These are phyloP conservation scores for Globisporangium canariense DNA, from an alignment of 352 stramenopile genomes.

Conservation along the genomic window DNA sequence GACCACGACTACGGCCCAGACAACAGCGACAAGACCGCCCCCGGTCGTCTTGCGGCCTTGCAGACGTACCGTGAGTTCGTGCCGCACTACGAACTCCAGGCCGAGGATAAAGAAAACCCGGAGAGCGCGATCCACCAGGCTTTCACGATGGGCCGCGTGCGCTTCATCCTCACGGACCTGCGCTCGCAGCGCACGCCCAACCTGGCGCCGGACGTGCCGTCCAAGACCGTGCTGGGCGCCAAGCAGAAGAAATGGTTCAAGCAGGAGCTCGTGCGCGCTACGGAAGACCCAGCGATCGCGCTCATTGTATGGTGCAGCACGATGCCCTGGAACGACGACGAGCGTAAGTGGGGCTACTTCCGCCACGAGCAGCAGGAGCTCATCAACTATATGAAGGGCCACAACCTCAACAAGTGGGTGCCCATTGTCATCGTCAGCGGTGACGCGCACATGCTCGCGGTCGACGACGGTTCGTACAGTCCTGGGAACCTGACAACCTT, in stretches of 20 bases:
- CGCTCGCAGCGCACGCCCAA: conserved; percentile 74
- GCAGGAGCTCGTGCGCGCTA: conserved; percentile 62
- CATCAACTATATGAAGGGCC: conserved; percentile 63
- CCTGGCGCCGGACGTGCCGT: conserved; percentile 49
- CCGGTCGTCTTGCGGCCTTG: conserved; percentile 63
- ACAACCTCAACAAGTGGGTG: conserved; percentile 64
- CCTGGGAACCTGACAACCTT: conserved; percentile 75
- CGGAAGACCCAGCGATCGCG: conserved; percentile 41
- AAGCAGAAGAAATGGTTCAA: conserved; percentile 89
- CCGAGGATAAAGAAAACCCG: conserved; percentile 12
- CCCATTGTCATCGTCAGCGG: conserved; percentile 82
- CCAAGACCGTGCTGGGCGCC: conserved; percentile 79
- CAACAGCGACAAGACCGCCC: conserved; percentile 82
- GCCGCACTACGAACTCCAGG: conserved; percentile 60
- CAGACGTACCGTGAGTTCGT: conserved; percentile 81
- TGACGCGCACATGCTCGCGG: conserved; percentile 88
- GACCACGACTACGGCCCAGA: conserved; percentile 90
- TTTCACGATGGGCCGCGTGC: conserved; percentile 84
- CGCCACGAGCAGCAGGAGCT: conserved; percentile 74
- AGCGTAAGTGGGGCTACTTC: conserved; percentile 88
- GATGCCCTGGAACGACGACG: conserved; percentile 86
- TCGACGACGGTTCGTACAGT: conserved; percentile 76
- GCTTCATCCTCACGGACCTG: conserved; percentile 83
- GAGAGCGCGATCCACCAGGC: conserved; percentile 63
- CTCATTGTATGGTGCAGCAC: conserved; percentile 86